Percentiles rank a stretch among this genome's conserved stretches.
Conservation (phyloP, 2,329 filamentous ascomycete genomes). For the Hymenoscyphus scutula region DNA sequence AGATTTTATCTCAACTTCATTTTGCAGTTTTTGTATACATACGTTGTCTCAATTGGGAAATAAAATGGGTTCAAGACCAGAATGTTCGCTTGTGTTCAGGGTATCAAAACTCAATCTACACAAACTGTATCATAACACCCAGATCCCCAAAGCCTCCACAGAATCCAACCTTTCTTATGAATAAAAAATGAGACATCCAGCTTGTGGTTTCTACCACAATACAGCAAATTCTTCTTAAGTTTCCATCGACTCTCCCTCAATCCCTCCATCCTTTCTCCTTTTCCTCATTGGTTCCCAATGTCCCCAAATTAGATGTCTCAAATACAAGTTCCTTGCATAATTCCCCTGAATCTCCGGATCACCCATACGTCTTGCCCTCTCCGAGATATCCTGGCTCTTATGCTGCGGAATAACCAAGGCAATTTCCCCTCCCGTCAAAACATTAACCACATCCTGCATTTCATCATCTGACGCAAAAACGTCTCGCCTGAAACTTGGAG, state of each 20-base stretch:
- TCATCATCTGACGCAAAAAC: conserved; percentile 5
- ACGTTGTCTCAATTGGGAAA: background rate
- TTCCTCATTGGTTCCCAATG: conserved; percentile 5
- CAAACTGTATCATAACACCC: background rate
- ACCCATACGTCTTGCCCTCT: background rate
- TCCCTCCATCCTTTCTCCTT: background rate
- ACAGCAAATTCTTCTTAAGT: too few relatives aligned
- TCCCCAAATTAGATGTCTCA: background rate
- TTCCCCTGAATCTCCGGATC: background rate
- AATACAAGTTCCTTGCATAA: background rate
- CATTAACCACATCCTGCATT: background rate
- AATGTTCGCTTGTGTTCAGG: background rate
- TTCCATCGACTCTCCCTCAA: too few relatives aligned
- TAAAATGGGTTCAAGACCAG: background rate
- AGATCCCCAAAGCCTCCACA: background rate
- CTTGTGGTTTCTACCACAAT: too few relatives aligned
- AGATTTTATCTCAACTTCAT: too few relatives aligned
- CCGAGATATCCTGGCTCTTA: background rate
- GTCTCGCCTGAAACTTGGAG: background rate
- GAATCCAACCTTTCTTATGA: too few relatives aligned
- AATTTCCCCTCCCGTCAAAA: background rate
- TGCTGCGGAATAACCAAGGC: background rate
- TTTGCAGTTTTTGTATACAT: background rate
- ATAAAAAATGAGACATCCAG: too few relatives aligned
- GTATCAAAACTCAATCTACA: background rate